Percentiles rank a stretch among this genome's conserved stretches.
phyloP scores from a whole-genome alignment of 345 rosid genomes.

The Aquilaria sinensis region DNA sequence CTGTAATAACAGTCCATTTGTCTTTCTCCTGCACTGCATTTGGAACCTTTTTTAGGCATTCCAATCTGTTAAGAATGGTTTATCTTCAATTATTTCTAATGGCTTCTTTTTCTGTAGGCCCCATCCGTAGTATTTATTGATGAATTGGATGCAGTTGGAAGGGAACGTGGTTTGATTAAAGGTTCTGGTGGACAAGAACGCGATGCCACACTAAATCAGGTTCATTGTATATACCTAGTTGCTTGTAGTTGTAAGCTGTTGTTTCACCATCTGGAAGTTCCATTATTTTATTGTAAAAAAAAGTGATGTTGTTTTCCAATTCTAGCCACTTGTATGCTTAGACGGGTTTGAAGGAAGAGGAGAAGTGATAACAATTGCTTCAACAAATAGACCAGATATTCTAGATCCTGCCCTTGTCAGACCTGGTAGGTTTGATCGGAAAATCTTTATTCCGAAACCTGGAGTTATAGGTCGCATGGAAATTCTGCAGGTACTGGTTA shows the following conservation, averaged over 20 bases:
- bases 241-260: not conserved
- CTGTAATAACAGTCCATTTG: not conserved
- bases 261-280: no score
- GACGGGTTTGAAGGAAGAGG: conserved; percentile 99
- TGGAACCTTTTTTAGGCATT: no score
- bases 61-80: no score
- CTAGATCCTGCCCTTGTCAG: conserved; percentile 93
- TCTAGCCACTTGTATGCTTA: conserved; percentile 81
- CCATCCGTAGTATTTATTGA: conserved; percentile 93
- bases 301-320: not conserved
- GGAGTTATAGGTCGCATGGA: conserved; percentile 87
- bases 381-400: conserved; percentile 93
- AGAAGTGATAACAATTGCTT: conserved; percentile 90
- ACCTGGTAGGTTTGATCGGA: conserved; percentile 87
- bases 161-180: conserved; percentile 90
- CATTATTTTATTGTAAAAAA: not conserved
- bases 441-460: conserved; percentile 79
- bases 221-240: conserved; percentile 18
- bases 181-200: conserved; percentile 99
- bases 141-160: conserved; percentile 96
- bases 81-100: not conserved
- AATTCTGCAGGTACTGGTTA: conserved; percentile 61
- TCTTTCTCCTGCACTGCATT: not conserved
- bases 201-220: conserved; percentile 97
- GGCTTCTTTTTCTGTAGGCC: conserved; percentile 38